Evolutionary conservation across 208 protist genomes (phyloP).

Genomic region (Acanthamoeba sp.): DNA sequence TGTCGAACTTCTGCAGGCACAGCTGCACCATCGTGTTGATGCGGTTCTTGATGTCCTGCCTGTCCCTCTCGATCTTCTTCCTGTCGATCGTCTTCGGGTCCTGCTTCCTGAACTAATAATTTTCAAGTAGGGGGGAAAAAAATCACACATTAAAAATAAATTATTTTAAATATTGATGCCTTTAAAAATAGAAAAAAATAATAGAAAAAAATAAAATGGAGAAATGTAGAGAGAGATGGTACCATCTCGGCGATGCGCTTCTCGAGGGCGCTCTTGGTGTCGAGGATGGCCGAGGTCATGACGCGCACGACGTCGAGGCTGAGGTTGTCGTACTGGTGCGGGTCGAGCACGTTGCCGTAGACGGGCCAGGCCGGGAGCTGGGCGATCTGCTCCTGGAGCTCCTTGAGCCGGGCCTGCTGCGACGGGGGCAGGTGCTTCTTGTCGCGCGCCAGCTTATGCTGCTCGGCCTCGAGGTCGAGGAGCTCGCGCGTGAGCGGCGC

Average conservation of each 20-base stretch:
- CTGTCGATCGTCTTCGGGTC: constrained; percentile 14
- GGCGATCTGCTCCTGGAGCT: constrained; percentile 7
- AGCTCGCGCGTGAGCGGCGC: constrained; percentile 31
- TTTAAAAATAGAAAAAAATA: no score
- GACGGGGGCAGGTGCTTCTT: constrained; percentile 34
- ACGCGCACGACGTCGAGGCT: constrained; percentile 73
- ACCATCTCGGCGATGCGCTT: constrained; percentile 39
- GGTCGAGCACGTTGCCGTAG: constrained; percentile 33
- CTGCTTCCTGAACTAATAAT: constrained; percentile 44
- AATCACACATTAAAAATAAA: background rate
- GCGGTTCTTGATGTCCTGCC: constrained; percentile 35
- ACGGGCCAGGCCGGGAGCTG: constrained; percentile 70
- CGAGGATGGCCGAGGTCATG: constrained; percentile 75
- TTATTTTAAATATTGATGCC: no score
- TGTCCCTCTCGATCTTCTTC: constrained; percentile 2
- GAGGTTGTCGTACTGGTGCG: constrained; percentile 75
- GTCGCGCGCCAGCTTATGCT: background rate
- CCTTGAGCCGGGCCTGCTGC: constrained; percentile 1
- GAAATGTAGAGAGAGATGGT: no score
- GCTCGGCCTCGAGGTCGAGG: constrained; percentile 10
- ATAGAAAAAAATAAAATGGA: no score
- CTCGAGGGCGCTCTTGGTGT: constrained; percentile 72
- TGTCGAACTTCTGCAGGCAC: constrained; percentile 79
- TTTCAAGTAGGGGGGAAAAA: background rate
- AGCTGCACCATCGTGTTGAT: constrained; percentile 57